Conservation (phyloP, 148 eudicot species). For the Fagopyrum tataricum region DNA sequence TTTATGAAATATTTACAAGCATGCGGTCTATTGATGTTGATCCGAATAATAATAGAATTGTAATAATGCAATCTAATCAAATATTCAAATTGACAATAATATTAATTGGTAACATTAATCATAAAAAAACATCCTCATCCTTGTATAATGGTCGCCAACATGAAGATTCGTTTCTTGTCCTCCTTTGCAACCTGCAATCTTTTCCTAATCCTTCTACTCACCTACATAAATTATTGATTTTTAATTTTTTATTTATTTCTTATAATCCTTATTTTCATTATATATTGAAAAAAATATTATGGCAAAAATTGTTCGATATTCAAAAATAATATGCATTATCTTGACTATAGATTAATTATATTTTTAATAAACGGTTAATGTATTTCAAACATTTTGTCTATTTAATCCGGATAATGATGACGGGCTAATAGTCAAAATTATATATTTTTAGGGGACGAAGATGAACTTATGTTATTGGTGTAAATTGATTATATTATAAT, state of each 20-base stretch:
- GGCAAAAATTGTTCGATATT: too few relatives aligned
- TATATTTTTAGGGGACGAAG: too few relatives aligned
- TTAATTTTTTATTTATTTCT: background rate
- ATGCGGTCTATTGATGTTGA: slow-evolving; percentile 1
- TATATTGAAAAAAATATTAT: too few relatives aligned
- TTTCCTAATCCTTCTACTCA: background rate
- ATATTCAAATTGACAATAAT: background rate
- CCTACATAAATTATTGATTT: background rate
- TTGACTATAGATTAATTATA: background rate
- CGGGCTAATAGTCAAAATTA: too few relatives aligned
- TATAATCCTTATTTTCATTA: background rate
- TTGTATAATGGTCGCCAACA: background rate
- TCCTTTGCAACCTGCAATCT: background rate
- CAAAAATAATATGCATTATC: too few relatives aligned
- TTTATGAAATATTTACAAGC: background rate
- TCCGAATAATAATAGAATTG: background rate
- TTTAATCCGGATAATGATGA: too few relatives aligned
- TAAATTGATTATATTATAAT: too few relatives aligned
- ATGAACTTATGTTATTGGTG: too few relatives aligned
- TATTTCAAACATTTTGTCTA: too few relatives aligned
- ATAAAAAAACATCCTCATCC: background rate
- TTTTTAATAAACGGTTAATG: too few relatives aligned
- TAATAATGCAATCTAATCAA: slow-evolving; percentile 7
- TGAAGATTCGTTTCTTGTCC: slow-evolving; percentile 2
- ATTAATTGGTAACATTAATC: background rate